These are phyloP conservation scores for Aspergillus neotritici DNA, from an alignment of 2,329 filamentous ascomycete genomes.

Conservation along the genomic window DNA sequence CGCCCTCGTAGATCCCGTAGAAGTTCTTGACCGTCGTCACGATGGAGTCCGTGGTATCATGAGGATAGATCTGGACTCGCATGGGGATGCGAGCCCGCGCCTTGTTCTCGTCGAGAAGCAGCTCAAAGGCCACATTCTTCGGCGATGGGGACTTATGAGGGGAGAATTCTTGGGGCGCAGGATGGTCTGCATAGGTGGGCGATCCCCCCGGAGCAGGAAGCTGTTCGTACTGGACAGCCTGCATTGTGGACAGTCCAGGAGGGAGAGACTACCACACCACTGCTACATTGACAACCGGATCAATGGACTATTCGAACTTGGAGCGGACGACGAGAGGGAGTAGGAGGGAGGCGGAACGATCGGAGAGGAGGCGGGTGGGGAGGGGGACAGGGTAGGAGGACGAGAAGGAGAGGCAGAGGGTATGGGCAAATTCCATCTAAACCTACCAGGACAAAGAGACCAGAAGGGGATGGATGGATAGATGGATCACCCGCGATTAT, in stretches of 20 bases:
- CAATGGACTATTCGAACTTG: constrained; percentile 29
- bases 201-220: constrained; percentile 31
- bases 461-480: constrained; percentile 21
- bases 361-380: constrained; percentile 20
- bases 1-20: constrained; percentile 84
- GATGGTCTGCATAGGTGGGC: constrained; percentile 22
- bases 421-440: constrained; percentile 29
- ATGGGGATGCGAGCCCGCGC: constrained; percentile 59
- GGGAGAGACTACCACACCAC: constrained; percentile 21
- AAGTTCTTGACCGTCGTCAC: constrained; percentile 99
- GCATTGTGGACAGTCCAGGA: constrained; percentile 28
- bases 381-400: constrained; percentile 21
- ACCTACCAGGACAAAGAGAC: constrained; percentile 33
- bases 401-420: constrained; percentile 19
- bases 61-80: constrained; percentile 79
- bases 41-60: constrained; percentile 96
- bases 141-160: constrained; percentile 34
- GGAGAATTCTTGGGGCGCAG: constrained; percentile 31
- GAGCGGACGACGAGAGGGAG: constrained; percentile 9
- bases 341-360: constrained; percentile 12
- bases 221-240: constrained; percentile 31
- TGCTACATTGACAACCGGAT: constrained; percentile 29
- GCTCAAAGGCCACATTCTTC: constrained; percentile 61
- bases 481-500: constrained; percentile 30
- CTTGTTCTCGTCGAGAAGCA: constrained; percentile 54